Percentiles rank a stretch among this genome's conserved stretches.
phyloP scores from a whole-genome alignment of 148 eudicot species.

The Dianthus caryophyllus region DNA sequence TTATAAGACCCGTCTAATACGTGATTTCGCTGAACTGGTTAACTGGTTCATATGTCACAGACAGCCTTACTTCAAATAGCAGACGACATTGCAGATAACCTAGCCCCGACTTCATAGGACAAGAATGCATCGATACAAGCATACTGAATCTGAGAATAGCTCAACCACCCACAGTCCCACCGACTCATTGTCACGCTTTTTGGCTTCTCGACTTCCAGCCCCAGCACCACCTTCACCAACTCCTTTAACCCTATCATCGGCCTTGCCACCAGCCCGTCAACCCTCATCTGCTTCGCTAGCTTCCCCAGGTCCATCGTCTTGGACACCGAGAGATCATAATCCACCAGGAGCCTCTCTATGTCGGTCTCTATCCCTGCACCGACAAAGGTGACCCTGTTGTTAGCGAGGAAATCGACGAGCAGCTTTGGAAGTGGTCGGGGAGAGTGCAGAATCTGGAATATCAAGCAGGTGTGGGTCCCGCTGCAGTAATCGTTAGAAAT shows the following conservation, averaged over 20 bases:
- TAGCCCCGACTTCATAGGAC: conserved; percentile 14
- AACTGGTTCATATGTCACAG: too few relatives aligned
- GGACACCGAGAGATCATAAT: conserved; percentile 23
- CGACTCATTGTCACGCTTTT: conserved; percentile 44
- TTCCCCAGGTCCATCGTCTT: conserved; percentile 9
- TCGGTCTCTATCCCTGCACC: conserved; percentile 42
- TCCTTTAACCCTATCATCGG: conserved; percentile 38
- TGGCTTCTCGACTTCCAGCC: conserved; percentile 41
- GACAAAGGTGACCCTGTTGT: conserved; percentile 21
- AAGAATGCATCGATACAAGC: conserved; percentile 25
- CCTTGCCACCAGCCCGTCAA: background rate
- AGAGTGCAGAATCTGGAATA: conserved; percentile 44
- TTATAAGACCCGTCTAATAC: too few relatives aligned
- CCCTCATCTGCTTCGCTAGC: background rate
- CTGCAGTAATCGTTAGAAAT: too few relatives aligned
- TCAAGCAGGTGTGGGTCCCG: conserved; percentile 28
- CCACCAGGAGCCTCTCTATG: conserved; percentile 32
- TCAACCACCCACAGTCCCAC: conserved; percentile 47
- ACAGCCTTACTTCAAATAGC: conserved; percentile 13
- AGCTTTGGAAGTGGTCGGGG: conserved; percentile 16
- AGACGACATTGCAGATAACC: background rate
- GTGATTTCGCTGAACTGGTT: too few relatives aligned
- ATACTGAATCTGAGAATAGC: conserved; percentile 17
- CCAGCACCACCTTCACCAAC: conserved; percentile 33
- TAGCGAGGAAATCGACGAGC: conserved; percentile 25